Percentiles rank a stretch among this genome's conserved stretches.
Conservation (phyloP, 495 filamentous ascomycete species). For the Talaromyces borbonicus region DNA sequence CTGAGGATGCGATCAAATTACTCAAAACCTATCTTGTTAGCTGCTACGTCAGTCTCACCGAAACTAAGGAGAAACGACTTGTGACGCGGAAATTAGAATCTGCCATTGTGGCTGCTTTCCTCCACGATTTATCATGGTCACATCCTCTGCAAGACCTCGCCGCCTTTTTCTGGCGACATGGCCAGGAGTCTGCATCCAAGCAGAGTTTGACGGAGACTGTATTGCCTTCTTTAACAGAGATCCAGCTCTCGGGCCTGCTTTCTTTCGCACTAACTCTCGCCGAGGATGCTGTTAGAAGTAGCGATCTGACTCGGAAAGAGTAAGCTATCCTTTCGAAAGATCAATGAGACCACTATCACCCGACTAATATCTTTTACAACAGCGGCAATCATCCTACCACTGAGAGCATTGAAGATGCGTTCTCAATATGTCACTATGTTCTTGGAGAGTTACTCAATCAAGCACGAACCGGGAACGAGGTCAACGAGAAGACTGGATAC, state of each 20-base stretch:
- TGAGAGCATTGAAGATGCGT: conserved; percentile 29
- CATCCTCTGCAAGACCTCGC: conserved; percentile 55
- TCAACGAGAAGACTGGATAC: conserved; percentile 15
- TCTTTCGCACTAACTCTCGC: conserved; percentile 67
- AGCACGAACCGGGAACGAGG: conserved; percentile 13
- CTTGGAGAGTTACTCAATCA: conserved; percentile 25
- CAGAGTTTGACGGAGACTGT: conserved; percentile 31
- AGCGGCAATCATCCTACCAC: conserved; percentile 15
- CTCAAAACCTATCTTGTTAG: conserved; percentile 61
- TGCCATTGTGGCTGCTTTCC: conserved; percentile 69
- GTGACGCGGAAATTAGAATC: conserved; percentile 78
- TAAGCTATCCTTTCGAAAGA: too few species aligned
- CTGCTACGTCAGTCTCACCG: conserved; percentile 53
- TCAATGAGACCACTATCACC: too few species aligned
- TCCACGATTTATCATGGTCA: conserved; percentile 59
- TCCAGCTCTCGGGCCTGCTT: conserved; percentile 48
- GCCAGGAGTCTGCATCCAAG: conserved; percentile 28
- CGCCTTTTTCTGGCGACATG: conserved; percentile 38
- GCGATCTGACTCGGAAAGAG: conserved; percentile 13
- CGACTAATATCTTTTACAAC: neutral
- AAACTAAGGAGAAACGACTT: conserved; percentile 47
- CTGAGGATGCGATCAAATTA: conserved; percentile 47
- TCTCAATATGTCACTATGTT: conserved; percentile 28
- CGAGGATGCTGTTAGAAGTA: conserved; percentile 58
- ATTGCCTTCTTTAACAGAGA: conserved; percentile 40